Evolutionary conservation across 148 eudicot species (phyloP).

Genomic region (Chenopodium album): DNA sequence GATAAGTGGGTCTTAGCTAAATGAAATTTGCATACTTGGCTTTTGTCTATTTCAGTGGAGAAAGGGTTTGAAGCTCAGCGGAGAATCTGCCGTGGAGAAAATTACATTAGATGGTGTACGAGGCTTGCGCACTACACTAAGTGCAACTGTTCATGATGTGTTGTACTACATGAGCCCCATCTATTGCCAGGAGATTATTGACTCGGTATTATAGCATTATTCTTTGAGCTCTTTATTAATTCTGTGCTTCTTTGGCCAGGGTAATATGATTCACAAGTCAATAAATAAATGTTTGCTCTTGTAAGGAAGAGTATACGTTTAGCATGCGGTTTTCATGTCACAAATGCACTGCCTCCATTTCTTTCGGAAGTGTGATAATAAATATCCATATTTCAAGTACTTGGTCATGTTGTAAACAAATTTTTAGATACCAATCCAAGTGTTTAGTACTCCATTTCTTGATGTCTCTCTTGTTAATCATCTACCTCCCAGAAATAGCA

Average conservation of each 20-base stretch:
- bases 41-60: conserved; percentile 67
- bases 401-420: neutral
- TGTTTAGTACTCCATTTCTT: neutral
- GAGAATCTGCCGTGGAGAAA: conserved; percentile 90
- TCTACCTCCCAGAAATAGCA: neutral
- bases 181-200: conserved; percentile 92
- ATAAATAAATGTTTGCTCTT: neutral
- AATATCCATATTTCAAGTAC: neutral
- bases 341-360: neutral
- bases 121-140: conserved; percentile 75
- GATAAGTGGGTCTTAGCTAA: neutral
- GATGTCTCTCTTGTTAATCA: too few species aligned
- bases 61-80: conserved; percentile 83
- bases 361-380: neutral
- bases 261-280: neutral
- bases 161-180: conserved; percentile 99
- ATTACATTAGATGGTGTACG: conserved; percentile 85
- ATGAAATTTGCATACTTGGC: neutral
- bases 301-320: neutral
- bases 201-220: conserved; percentile 60
- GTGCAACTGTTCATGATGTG: conserved; percentile 98
- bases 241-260: neutral
- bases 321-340: neutral
- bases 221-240: conserved; percentile 16
- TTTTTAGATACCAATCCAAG: neutral